Evolutionary conservation across 2,329 filamentous ascomycete genomes (phyloP), one percentile per base, ranked within the genome.

Genomic region (Ophiostoma pallidulum): DNA sequence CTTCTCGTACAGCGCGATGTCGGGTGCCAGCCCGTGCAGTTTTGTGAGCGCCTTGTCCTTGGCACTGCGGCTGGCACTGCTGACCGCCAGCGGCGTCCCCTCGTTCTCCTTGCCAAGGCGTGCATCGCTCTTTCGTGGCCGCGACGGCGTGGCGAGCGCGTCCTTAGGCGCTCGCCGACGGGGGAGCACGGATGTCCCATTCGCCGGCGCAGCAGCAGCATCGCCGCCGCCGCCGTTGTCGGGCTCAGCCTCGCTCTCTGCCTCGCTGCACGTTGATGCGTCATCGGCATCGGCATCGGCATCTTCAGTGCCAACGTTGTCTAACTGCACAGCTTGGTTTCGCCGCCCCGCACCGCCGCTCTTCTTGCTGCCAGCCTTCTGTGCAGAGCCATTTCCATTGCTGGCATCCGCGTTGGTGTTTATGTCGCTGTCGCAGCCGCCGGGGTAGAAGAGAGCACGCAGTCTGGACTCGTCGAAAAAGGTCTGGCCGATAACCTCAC

Each of bases 401-500:
- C 71, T 67, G 7, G 60, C 56, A 5, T 65, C 61, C 0, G 66
- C 68, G 49, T 70, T 58, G n/a, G 60, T 59, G 36, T 71, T 69
- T 4, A 72, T 69, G 4, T 14, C 26, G 7, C 38, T 26, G 35
- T 19, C 26, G 16, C 20, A 20, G 3, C 68, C 72, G 53, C 84
- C 88, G 1, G 81, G 72, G 51, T 82, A 84, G 62, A 89, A 89
- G 9, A 86, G 68, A 8, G 78, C 77, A 46, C 77, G 71, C 35
- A 87, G 72, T 58, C 60, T 66, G 10, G 66, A 59, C 57, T 77
- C 70, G 51, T 96, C 83, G 45, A 97, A 77, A 52, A 80, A 80
- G 0, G 88, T 96, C 62, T 94, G 87, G 18, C 92, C 92, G 49
- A 95, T 86, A 47, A 97, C 79, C 64, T 97, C 92, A 44, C 89